Evolutionary conservation across 1,139 yeast genomes (phyloP).

Genomic region (Geotrichum cucujoidarum): DNA sequence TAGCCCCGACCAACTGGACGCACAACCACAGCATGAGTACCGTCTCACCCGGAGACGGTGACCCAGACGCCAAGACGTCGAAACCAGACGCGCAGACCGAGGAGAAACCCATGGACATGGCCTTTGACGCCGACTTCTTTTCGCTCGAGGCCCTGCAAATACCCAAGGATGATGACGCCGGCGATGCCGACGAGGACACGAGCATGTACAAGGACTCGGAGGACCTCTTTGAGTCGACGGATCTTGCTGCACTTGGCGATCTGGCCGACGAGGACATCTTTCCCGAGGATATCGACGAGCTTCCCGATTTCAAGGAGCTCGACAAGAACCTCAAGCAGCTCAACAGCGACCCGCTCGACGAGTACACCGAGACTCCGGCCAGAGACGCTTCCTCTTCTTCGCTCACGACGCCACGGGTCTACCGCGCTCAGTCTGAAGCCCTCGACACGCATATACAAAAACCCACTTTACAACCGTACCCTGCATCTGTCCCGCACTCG

Average conservation of each 20-base stretch:
- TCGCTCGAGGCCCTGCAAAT: slow-evolving; percentile 1
- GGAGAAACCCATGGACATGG: not conserved
- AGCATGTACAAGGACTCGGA: not conserved
- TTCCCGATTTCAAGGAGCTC: not conserved
- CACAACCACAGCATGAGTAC: no score
- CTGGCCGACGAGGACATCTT: slow-evolving; percentile 1
- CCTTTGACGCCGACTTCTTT: slow-evolving; percentile 3
- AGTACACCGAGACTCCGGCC: not conserved
- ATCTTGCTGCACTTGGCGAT: not conserved
- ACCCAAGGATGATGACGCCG: not conserved
- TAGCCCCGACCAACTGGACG: no score
- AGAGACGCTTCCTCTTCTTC: not conserved
- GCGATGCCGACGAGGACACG: not conserved
- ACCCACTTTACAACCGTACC: slow-evolving; percentile 7
- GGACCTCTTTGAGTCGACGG: not conserved
- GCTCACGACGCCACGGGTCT: slow-evolving; percentile 1
- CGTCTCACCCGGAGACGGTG: no score
- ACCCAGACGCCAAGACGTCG: no score
- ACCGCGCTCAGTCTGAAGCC: slow-evolving; percentile 17
- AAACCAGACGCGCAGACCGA: no score
- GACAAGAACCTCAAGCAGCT: not conserved
- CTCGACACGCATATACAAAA: slow-evolving; percentile 9
- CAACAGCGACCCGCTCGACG: not conserved
- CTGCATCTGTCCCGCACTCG: slow-evolving; percentile 19
- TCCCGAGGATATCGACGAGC: not conserved